Evolutionary conservation across 116 monocot genomes (phyloP), one percentile per base, ranked within the genome.

Genomic region (Cymodocea nodosa): DNA sequence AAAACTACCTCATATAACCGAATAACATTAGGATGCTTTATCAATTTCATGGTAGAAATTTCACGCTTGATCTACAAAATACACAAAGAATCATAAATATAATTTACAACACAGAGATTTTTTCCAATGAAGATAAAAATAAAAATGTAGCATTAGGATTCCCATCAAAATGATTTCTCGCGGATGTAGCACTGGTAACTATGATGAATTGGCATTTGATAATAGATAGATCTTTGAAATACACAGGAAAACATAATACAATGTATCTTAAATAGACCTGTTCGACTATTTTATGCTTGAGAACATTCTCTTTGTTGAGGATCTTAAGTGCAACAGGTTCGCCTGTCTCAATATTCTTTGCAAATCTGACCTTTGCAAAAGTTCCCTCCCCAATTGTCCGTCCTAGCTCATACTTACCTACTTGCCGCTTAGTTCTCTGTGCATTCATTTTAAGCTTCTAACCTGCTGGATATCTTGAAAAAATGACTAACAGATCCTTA

Each of bases 1-100:
- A 25, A 60, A 18, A 65, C 20, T 73, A 92, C 92, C 92, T 92
- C 87, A 76, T 79, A 71, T n/a, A 92, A 73, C 49, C 75, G 76
- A 68, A 87, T 79, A 68, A 92, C 92, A 75, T 92, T 84, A 51
- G 92, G 92, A 77, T 92, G 92, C 75, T 92, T 92, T 78, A 92
- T 92, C 68, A 92, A 77, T 83, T 92, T 92, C 92, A 92, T 87
- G 15, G 81, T 92, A 23, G 85, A 62, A 35, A 92, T 84, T 66
- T 85, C 85, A 15, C 79, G 49, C 50, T 82, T 78, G 35, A 85
- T 85, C 85, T 85, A 79, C 73, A 71, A 56, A 67, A 5, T 40
- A 35, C 37, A 18, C 8, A 35, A 51, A 19, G 3, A 24, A 25
- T 52, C 30, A 35, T 50, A 66, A 50, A 34, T 24, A 18, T n/a